A percentile compares a stretch with the other conserved stretches of the same genome.
These are phyloP conservation scores for Carnegiea gigantea DNA, from an alignment of 179 eudicot species.

Conservation along the genomic window DNA sequence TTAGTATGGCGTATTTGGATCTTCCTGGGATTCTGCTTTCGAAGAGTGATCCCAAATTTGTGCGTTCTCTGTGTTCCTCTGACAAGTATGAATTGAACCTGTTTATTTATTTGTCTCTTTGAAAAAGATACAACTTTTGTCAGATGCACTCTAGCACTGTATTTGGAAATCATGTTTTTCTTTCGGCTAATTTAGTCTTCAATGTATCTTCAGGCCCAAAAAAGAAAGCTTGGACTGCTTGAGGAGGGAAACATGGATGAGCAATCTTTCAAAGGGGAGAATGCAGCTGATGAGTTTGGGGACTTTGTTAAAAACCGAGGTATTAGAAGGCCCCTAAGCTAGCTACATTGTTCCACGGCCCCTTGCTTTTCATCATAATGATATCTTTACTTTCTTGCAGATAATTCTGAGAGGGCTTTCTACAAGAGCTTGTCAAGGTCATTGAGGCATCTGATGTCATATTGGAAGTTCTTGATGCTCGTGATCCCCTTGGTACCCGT, in stretches of 20 bases:
- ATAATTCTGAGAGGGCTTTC: constrained; percentile 73
- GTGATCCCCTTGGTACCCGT: constrained; percentile 96
- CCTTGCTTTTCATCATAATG: neutral
- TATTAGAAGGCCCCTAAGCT: constrained; percentile 25
- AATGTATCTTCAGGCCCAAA: constrained; percentile 47
- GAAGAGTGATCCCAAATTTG: neutral
- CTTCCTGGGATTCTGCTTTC: neutral
- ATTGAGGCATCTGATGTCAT: constrained; percentile 95
- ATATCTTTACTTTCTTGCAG: constrained; percentile 33
- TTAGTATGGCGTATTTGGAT: neutral
- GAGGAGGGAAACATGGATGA: constrained; percentile 58
- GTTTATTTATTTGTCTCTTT: neutral
- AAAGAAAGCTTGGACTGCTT: constrained; percentile 72
- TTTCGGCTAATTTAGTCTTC: constrained; percentile 17
- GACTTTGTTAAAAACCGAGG: constrained; percentile 47
- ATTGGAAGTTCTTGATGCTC: constrained; percentile 95
- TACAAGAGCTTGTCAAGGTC: constrained; percentile 95
- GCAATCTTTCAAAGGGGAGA: constrained; percentile 37
- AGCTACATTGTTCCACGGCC: neutral
- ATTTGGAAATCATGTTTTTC: neutral
- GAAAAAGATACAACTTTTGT: neutral
- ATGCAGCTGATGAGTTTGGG: constrained; percentile 25
- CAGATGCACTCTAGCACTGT: neutral
- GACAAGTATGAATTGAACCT: neutral
- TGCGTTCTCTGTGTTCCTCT: neutral